phyloP scores from a whole-genome alignment of 148 eudicot genomes.

The Diospyros kaki region DNA sequence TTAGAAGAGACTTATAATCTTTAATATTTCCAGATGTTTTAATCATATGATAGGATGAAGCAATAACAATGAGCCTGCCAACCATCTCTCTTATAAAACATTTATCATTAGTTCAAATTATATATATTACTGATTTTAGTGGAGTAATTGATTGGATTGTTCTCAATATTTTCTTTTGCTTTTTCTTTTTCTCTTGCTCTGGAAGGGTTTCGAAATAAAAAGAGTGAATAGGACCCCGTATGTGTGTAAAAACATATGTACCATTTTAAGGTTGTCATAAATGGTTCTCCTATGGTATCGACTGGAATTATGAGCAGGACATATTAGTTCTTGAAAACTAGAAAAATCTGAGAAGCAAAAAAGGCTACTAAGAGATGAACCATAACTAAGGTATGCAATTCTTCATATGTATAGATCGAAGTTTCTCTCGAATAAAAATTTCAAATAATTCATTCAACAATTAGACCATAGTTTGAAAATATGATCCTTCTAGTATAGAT shows the following conservation, averaged over 20 bases:
- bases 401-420: background rate
- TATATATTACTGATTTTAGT: too few species aligned
- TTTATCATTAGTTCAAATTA: too few species aligned
- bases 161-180: background rate
- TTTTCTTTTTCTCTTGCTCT: background rate
- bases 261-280: background rate
- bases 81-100: too few species aligned
- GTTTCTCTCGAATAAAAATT: too few species aligned
- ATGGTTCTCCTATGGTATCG: background rate
- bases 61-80: too few species aligned
- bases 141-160: too few species aligned
- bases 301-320: constrained; percentile 27
- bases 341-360: constrained; percentile 80
- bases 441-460: too few species aligned
- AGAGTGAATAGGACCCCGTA: background rate
- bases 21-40: too few species aligned
- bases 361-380: constrained; percentile 65
- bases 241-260: background rate
- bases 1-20: too few species aligned
- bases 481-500: background rate
- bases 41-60: too few species aligned
- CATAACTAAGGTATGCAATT: constrained; percentile 46
- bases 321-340: constrained; percentile 65
- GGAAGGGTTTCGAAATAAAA: background rate
- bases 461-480: background rate